Evolutionary conservation across 2,329 filamentous ascomycete genomes (phyloP), one percentile per base, ranked within the genome.

Genomic region (Magnaporthales sp.): DNA sequence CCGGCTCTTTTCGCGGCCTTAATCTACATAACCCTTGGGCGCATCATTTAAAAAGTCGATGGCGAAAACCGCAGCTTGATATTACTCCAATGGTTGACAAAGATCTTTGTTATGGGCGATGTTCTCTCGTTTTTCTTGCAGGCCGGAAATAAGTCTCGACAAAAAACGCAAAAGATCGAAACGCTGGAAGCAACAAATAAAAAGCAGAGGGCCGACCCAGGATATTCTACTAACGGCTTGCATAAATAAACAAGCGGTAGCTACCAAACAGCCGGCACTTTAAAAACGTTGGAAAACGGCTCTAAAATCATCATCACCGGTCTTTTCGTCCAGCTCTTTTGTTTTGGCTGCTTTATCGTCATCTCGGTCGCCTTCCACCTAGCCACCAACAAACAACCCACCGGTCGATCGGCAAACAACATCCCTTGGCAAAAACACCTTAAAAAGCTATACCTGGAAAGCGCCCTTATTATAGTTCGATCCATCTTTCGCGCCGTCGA

Each of bases 301-400:
- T 73, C 84, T 69, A 79, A 81, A 22, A 76, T 88, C 63, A 81
- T 89, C n/a, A 74, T 88, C 8, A 81, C 70, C 1, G 86, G 87
- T 1, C 75, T 89, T 2, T 72, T 83, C 32, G 73, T 88, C 19
- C 87, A 89, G 71, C 78, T 89, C 27, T 54, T 84, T 58, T 80
- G 84, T 66, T 88, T 89, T 68, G 79, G 78, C 26, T 74, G 87
- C 46, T 89, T 89, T 70, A 74, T 84, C 46, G 67, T 80, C 4
- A 79, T 80, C 1, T 78, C 83, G 0, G 69, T 78, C 38, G 38
- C 38, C 38, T 46, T 46, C 38, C 38, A 46, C 19, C 5, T 46
- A 19, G 38, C 38, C 69, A n/a, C n/a, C 72, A 76, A 26, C 6
- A n/a, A 7, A 4, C 22, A 10, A 3, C 9, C 15, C 32, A 29